These are phyloP conservation scores for Pharnaceum exiguum DNA, from an alignment of 148 eudicot species.

Conservation along the genomic window DNA sequence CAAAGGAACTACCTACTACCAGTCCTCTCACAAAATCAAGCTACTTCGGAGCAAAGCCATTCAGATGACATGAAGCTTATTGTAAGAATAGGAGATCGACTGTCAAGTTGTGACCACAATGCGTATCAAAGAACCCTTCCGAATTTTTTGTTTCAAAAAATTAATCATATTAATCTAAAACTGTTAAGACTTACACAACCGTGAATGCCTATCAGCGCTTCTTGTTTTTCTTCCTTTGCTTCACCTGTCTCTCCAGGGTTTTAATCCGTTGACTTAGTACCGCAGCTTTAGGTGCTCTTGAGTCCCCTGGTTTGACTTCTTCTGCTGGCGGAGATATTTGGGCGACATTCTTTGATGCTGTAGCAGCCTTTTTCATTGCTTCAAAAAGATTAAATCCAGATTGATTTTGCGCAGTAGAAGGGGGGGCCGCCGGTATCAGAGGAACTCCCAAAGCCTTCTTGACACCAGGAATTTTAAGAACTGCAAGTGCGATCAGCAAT, in stretches of 20 bases:
- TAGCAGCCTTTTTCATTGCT: slow-evolving; percentile 46
- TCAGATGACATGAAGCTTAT: no score
- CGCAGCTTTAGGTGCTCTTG: slow-evolving; percentile 40
- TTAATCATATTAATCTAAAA: not conserved
- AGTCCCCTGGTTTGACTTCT: slow-evolving; percentile 30
- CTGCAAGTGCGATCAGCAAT: slow-evolving; percentile 28
- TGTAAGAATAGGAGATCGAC: no score
- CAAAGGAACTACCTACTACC: no score
- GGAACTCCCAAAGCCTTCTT: slow-evolving; percentile 70
- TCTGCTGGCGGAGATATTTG: slow-evolving; percentile 22
- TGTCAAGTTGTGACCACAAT: no score
- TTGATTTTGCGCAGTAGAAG: slow-evolving; percentile 18
- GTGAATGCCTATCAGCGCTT: slow-evolving; percentile 34
- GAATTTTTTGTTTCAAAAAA: slow-evolving; percentile 4
- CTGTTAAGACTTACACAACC: not conserved
- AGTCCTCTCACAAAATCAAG: no score
- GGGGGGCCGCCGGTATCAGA: slow-evolving; percentile 44
- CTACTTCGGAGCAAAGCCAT: no score
- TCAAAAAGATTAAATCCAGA: slow-evolving; percentile 48
- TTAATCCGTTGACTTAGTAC: slow-evolving; percentile 56
- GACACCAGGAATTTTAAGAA: slow-evolving; percentile 56
- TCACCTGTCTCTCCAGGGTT: slow-evolving; percentile 69
- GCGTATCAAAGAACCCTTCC: no score
- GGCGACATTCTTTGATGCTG: slow-evolving; percentile 17
- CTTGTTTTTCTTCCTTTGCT: slow-evolving; percentile 67